These are phyloP conservation scores for Petunia axillaris DNA, from an alignment of 257 asterid species.

Conservation along the genomic window DNA sequence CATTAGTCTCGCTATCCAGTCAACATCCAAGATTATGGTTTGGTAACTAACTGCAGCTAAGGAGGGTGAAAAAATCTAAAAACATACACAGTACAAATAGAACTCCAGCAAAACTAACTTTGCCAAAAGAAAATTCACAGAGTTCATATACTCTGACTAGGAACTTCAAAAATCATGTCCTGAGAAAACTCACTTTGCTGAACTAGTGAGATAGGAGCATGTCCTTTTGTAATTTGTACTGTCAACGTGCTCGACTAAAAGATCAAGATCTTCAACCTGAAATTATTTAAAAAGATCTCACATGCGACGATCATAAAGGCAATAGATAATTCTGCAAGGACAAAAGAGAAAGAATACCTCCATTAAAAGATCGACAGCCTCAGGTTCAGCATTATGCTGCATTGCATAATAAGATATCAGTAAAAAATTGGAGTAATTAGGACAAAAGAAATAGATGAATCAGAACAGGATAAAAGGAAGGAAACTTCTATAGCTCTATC, in stretches of 20 bases:
- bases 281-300: conserved; percentile 13
- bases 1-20: neutral
- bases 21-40: neutral
- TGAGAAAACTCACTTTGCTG: conserved; percentile 70
- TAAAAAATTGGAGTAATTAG: neutral
- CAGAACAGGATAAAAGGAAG: neutral
- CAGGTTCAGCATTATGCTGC: conserved; percentile 98
- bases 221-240: conserved; percentile 73
- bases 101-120: neutral
- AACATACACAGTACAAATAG: neutral
- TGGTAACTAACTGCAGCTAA: neutral
- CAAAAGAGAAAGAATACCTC: conserved; percentile 51
- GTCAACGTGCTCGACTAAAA: conserved; percentile 72
- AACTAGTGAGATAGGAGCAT: conserved; percentile 80
- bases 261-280: conserved; percentile 95
- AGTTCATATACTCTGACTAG: neutral
- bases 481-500: neutral
- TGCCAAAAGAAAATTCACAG: neutral
- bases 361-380: conserved; percentile 82
- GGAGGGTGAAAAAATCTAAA: neutral
- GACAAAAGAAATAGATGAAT: neutral
- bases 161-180: neutral
- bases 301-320: neutral
- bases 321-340: neutral
- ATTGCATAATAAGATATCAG: conserved; percentile 23